Conservation (phyloP, 1,284 basidiomycete genomes). For the Veloporphyrellus conicus region DNA sequence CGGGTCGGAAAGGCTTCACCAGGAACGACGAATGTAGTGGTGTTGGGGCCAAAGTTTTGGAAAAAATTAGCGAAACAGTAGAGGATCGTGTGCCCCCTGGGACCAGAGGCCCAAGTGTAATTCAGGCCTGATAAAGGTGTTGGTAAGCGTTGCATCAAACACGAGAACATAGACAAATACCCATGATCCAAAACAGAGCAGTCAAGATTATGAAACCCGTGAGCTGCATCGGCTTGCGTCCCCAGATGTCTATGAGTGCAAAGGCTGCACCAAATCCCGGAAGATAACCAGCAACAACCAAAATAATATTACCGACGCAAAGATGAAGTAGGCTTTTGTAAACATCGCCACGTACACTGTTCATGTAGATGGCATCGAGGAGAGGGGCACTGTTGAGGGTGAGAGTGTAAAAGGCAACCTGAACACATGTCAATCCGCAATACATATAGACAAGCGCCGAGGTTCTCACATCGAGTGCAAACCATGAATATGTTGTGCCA, state of each 20-base stretch:
- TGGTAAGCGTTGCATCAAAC: too few relatives aligned
- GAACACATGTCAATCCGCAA: constrained; percentile 18
- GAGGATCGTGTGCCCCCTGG: too few relatives aligned
- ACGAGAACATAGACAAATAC: constrained; percentile 31
- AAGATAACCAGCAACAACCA: constrained; percentile 48
- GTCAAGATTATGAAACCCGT: constrained; percentile 59
- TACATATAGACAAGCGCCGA: not conserved
- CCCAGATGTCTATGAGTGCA: constrained; percentile 48
- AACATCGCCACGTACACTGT: constrained; percentile 18
- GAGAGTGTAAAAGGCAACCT: constrained; percentile 61
- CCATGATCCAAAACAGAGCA: constrained; percentile 48
- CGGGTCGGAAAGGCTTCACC: constrained; percentile 74
- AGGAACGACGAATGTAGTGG: constrained; percentile 69
- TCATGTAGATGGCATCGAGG: too few relatives aligned
- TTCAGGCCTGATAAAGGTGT: constrained; percentile 22
- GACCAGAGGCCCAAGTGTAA: constrained; percentile 55
- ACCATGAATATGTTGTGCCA: constrained; percentile 55
- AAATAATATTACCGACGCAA: constrained; percentile 41
- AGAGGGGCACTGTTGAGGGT: constrained; percentile 55
- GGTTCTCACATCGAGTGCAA: constrained; percentile 56
- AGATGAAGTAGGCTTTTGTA: constrained; percentile 33
- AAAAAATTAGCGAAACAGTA: constrained; percentile 60
- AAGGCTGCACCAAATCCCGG: constrained; percentile 52
- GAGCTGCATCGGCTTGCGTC: constrained; percentile 52
- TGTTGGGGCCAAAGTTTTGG: constrained; percentile 65